Base-by-base conservation (phyloP, 208 protist species). In the Polymyxa betae region DNA sequence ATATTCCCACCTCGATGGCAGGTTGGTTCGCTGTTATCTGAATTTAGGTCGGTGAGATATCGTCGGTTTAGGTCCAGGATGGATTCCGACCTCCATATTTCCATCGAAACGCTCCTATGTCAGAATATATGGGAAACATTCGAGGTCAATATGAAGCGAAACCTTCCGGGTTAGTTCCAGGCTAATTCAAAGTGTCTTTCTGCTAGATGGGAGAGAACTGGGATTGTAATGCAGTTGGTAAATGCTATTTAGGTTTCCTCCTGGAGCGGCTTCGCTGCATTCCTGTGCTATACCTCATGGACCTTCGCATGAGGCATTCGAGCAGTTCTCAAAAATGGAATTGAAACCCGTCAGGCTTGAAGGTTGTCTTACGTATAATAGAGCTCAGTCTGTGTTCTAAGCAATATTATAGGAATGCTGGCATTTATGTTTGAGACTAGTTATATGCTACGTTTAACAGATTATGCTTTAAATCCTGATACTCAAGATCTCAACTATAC, bases 61-160 rank as follows among this genome's bases (percentile, higher is more conserved):
- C n/a, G 5, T 5, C 40, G 72, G 5, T 45, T 82, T 35, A 82
- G 72, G 72, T 82, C 35, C 72, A 82, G 35, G 72, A 82, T 82
- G 72, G 72, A 35, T 82, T 82, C 72, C 72, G 72, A 5, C 72
- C 72, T 5, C 72, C 72, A 20, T 82, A 82, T 82, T 82, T 82
- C n/a, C 72, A 82, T 43, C n/a, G 72, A 20, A 82, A 82, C 35
- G 72, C 72, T 43, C 72, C 43, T 66, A 97, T 97, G 96, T 90
- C 68, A 78, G 96, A 97, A 92, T 97, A 96, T 87, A 97, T 97
- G 96, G 96, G 96, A 66, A 93, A 97, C 38, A 97, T 97, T 88
- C 40, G 54, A 45, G 96, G 96, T 52, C 44, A 91, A 0, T 97
- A 97, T 90, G 96, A 97, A 77, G 96, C 96, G 24, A 97, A 97